phyloP scores from a whole-genome alignment of 2,329 filamentous ascomycete genomes.

The Paraphoma chrysanthemicola region DNA sequence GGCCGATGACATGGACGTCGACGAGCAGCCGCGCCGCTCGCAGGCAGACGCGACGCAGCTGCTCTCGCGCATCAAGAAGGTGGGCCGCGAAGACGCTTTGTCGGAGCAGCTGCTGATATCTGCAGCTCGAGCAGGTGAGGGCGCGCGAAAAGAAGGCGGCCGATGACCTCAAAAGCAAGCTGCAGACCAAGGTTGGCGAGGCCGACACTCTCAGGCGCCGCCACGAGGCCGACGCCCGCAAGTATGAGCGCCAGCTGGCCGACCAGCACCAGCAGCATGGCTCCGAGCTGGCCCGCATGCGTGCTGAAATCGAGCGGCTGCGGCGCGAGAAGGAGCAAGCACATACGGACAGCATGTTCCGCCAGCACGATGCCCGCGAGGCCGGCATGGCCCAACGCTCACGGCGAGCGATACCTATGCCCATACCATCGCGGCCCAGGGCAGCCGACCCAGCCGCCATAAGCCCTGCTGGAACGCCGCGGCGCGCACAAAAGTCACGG shows the following conservation, averaged over 20 bases:
- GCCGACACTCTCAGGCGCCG: slow-evolving; percentile 77
- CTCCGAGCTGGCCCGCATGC: slow-evolving; percentile 69
- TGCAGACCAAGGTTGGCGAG: slow-evolving; percentile 69
- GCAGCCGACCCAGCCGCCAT: slow-evolving; percentile 6
- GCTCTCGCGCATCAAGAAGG: slow-evolving; percentile 52
- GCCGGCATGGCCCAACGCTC: slow-evolving; percentile 51
- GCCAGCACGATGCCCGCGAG: slow-evolving; percentile 74
- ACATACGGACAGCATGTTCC: slow-evolving; percentile 74
- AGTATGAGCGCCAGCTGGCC: slow-evolving; percentile 68
- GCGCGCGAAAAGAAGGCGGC: slow-evolving; percentile 30
- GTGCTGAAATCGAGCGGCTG: slow-evolving; percentile 69
- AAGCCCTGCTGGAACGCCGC: slow-evolving; percentile 65
- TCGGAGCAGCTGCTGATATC: slow-evolving; percentile 22
- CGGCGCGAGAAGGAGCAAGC: slow-evolving; percentile 69
- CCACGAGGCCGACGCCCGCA: slow-evolving; percentile 65
- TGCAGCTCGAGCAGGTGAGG: slow-evolving; percentile 53
- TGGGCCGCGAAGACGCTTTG: slow-evolving; percentile 13
- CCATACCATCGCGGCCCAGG: slow-evolving; percentile 33
- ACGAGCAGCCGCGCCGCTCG: slow-evolving; percentile 30
- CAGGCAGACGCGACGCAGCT: slow-evolving; percentile 41
- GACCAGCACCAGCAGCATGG: slow-evolving; percentile 68
- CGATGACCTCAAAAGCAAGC: slow-evolving; percentile 41
- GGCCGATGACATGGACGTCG: slow-evolving; percentile 19
- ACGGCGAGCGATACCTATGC: slow-evolving; percentile 40
- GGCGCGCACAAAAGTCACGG: slow-evolving; percentile 61